phyloP scores from a whole-genome alignment of 768 basidiomycete species.

The Phanerochaete carnosa region DNA sequence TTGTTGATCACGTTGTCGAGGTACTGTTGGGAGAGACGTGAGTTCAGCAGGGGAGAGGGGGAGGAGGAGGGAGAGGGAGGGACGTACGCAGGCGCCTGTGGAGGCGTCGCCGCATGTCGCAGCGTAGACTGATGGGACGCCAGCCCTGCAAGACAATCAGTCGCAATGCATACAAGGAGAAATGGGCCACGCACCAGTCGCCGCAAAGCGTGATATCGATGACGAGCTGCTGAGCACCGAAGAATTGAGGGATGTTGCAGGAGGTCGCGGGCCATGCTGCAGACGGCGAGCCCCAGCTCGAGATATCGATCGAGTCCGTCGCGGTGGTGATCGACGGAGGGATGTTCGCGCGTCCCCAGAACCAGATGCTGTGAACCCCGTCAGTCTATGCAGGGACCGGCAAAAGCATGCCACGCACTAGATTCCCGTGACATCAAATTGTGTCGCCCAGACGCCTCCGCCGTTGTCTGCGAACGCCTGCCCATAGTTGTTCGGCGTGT shows the following conservation, averaged over 20 bases:
- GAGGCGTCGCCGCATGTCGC: constrained; percentile 39
- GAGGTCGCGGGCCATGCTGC: constrained; percentile 36
- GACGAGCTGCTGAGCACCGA: constrained; percentile 48
- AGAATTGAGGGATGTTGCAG: constrained; percentile 44
- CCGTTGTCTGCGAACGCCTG: constrained; percentile 40
- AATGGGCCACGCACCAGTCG: constrained; percentile 34
- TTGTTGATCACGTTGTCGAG: constrained; percentile 48
- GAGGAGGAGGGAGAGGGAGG: neutral
- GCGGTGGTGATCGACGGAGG: constrained; percentile 33
- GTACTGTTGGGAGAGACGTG: constrained; percentile 30
- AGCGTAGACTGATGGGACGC: constrained; percentile 40
- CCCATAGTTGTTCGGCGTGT: constrained; percentile 36
- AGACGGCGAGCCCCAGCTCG: constrained; percentile 44
- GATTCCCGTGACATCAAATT: constrained; percentile 56
- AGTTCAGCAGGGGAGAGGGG: neutral
- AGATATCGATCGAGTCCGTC: constrained; percentile 32
- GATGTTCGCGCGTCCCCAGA: constrained; percentile 41
- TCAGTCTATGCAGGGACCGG: neutral
- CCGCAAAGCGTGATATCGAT: constrained; percentile 60
- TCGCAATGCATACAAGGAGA: neutral
- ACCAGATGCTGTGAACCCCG: constrained; percentile 40
- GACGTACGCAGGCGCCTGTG: constrained; percentile 44
- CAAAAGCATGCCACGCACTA: constrained; percentile 28
- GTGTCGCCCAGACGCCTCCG: constrained; percentile 65
- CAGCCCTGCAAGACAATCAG: constrained; percentile 41